These are phyloP conservation scores for Schwanniomyces pseudopolymorphus DNA, from an alignment of 805 yeast species.

Conservation along the genomic window DNA sequence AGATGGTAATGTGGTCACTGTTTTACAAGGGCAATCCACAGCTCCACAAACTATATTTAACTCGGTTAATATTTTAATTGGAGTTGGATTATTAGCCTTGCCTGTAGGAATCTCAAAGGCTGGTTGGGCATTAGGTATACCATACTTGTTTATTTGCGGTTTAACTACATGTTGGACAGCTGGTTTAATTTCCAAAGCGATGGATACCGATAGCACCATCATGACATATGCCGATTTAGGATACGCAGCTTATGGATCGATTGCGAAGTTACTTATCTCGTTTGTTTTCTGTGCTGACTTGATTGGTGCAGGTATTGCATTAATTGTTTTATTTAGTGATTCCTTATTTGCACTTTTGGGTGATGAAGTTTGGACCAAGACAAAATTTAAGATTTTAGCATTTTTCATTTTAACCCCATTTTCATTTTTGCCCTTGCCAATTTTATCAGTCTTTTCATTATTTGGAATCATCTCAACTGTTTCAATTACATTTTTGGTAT, in stretches of 20 bases:
- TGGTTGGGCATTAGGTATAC: constrained; percentile 66
- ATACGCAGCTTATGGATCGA: constrained; percentile 77
- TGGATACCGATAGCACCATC: constrained; percentile 77
- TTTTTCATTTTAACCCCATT: constrained; percentile 77
- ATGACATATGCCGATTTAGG: constrained; percentile 90
- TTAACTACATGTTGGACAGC: constrained; percentile 76
- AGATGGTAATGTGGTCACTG: constrained; percentile 69
- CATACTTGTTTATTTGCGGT: constrained; percentile 61
- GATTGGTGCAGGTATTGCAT: constrained; percentile 77
- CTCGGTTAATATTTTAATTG: constrained; percentile 67
- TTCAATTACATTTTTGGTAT: constrained; percentile 57
- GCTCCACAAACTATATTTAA: constrained; percentile 78
- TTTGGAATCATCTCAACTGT: constrained; percentile 72
- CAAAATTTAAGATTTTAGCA: constrained; percentile 63
- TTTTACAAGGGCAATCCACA: constrained; percentile 78
- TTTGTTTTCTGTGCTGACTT: constrained; percentile 73
- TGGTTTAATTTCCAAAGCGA: constrained; percentile 64
- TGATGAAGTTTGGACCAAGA: constrained; percentile 36
- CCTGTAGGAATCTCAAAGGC: constrained; percentile 65
- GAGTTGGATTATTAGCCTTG: constrained; percentile 65
- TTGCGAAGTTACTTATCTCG: constrained; percentile 73
- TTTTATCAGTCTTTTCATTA: constrained; percentile 67
- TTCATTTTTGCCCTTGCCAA: constrained; percentile 72
- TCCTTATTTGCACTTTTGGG: constrained; percentile 67
- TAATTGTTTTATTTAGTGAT: constrained; percentile 82